A percentile compares a stretch with the other conserved stretches of the same genome.
phyloP scores from a whole-genome alignment of 1,139 yeast genomes.

The Pneumocystis oryctolagi region DNA sequence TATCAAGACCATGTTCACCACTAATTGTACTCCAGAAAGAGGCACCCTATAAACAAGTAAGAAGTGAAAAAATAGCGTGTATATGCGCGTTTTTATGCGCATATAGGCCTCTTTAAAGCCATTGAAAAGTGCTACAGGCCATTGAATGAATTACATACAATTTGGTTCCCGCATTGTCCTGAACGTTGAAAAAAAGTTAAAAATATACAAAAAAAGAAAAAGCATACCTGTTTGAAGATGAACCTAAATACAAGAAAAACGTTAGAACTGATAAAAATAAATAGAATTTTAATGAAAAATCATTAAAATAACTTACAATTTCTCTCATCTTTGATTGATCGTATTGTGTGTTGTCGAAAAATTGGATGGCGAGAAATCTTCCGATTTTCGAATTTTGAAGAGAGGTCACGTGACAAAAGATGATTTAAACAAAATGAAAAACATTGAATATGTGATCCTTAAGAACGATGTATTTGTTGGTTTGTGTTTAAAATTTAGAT shows the following conservation, averaged over 20 bases:
- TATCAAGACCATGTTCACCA: conserved; percentile 90
- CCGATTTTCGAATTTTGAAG: background rate
- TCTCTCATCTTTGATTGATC: background rate
- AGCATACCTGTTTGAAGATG: conserved; percentile 12
- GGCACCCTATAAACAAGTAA: background rate
- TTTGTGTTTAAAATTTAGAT: too few relatives aligned
- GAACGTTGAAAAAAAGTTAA: conserved; percentile 57
- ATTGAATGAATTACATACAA: conserved; percentile 35
- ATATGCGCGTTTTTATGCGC: background rate
- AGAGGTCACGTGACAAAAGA: background rate
- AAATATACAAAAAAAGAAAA: conserved; percentile 31
- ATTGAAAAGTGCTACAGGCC: background rate
- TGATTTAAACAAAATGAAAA: too few relatives aligned
- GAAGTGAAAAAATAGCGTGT: background rate
- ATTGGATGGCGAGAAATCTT: background rate
- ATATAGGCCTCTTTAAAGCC: background rate
- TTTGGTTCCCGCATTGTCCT: conserved; percentile 99
- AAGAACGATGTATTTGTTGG: too few relatives aligned
- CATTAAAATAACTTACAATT: background rate
- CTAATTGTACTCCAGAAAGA: conserved; percentile 67
- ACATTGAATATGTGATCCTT: too few relatives aligned
- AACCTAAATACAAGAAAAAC: background rate
- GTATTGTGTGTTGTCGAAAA: background rate
- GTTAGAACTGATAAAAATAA: background rate
- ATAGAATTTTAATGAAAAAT: background rate